A percentile compares a stretch with the other conserved stretches of the same genome.
Evolutionary conservation across 805 yeast genomes (phyloP).

Genomic region (Grigorovia yakushimaensis): DNA sequence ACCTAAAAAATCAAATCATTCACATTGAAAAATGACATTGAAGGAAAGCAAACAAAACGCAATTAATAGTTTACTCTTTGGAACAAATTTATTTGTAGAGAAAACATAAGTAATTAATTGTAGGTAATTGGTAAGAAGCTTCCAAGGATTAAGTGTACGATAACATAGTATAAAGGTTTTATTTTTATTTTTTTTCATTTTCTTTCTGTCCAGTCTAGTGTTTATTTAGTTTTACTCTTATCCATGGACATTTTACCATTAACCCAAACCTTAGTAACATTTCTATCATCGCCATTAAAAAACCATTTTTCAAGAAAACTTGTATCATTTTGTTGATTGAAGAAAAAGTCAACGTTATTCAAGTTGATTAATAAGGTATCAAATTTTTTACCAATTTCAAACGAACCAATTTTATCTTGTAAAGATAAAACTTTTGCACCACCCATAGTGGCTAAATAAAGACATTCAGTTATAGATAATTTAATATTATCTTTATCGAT

Average conservation of each 20-base stretch:
- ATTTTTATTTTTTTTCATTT: too few relatives aligned
- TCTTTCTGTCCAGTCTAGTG: neutral
- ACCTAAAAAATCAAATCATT: too few relatives aligned
- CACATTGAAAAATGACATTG: too few relatives aligned
- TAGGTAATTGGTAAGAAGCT: too few relatives aligned
- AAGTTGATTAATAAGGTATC: conserved; percentile 77
- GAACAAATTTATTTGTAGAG: too few relatives aligned
- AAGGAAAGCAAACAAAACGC: too few relatives aligned
- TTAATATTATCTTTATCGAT: conserved; percentile 23
- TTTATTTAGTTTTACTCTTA: too few relatives aligned
- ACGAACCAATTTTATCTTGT: conserved; percentile 52
- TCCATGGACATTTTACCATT: conserved; percentile 39
- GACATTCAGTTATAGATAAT: conserved; percentile 57
- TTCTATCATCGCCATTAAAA: conserved; percentile 89
- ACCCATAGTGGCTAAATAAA: conserved; percentile 78
- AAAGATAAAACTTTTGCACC: conserved; percentile 73
- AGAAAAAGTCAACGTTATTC: conserved; percentile 59
- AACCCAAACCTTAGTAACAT: conserved; percentile 72
- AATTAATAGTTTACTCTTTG: too few relatives aligned
- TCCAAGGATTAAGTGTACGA: too few relatives aligned
- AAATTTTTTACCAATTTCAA: conserved; percentile 68
- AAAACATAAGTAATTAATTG: too few relatives aligned
- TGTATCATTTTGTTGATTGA: conserved; percentile 42
- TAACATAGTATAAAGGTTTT: too few relatives aligned
- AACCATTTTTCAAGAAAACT: conserved; percentile 78